These are phyloP conservation scores for Boletellus emodensis DNA, from an alignment of 768 basidiomycete genomes.

Conservation along the genomic window DNA sequence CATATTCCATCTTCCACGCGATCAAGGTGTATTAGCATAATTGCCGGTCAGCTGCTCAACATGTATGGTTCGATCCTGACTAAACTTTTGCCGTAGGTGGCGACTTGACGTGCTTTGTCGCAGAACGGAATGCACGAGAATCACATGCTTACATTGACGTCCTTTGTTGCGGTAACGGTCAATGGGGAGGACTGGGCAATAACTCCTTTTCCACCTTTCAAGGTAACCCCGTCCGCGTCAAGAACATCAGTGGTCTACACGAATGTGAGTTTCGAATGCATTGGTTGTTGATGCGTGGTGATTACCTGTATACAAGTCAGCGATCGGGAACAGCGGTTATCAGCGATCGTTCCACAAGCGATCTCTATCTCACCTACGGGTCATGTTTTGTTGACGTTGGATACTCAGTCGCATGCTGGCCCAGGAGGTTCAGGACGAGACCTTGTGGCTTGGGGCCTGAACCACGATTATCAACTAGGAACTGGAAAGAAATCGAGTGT, in stretches of 20 bases:
- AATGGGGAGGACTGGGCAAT: constrained; percentile 75
- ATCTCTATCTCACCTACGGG: constrained; percentile 71
- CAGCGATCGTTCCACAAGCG: constrained; percentile 58
- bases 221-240: constrained; percentile 65
- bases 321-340: constrained; percentile 54
- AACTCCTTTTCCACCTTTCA: constrained; percentile 62
- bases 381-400: constrained; percentile 71
- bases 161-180: constrained; percentile 79
- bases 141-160: constrained; percentile 46
- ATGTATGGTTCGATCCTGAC: background rate
- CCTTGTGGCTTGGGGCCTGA: constrained; percentile 69
- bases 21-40: constrained; percentile 61
- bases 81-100: constrained; percentile 45
- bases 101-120: constrained; percentile 72
- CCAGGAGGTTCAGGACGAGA: constrained; percentile 56
- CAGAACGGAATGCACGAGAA: constrained; percentile 47
- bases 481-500: constrained; percentile 65
- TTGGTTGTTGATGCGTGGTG: constrained; percentile 2
- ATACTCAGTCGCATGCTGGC: constrained; percentile 50
- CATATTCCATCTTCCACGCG: constrained; percentile 45
- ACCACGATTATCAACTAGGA: constrained; percentile 71
- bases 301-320: constrained; percentile 45
- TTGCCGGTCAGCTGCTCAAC: constrained; percentile 47
- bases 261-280: constrained; percentile 61
- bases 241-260: constrained; percentile 74